Conservation (phyloP, 495 filamentous ascomycete species). For the Filosporella fistucella region DNA sequence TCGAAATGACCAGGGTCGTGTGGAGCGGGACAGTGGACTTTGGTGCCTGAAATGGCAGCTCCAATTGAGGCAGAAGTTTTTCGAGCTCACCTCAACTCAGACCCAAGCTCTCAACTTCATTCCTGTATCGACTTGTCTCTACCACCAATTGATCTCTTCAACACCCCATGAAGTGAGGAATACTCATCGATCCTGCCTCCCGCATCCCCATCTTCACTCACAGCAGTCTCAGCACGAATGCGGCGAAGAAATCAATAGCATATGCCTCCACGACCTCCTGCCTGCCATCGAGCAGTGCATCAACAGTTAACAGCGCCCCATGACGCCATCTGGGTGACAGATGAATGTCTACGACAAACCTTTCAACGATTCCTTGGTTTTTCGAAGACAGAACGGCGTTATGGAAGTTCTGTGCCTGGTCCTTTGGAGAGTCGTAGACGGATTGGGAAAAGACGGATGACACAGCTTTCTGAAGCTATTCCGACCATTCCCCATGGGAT, state of each 20-base stretch:
- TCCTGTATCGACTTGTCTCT: too few species aligned
- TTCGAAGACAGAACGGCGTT: conserved; percentile 23
- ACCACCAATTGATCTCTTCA: too few species aligned
- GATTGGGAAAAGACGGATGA: conserved; percentile 46
- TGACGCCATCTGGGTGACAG: conserved; percentile 41
- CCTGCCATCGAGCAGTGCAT: conserved; percentile 36
- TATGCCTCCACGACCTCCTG: conserved; percentile 31
- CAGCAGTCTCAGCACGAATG: conserved; percentile 1
- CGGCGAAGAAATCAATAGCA: conserved; percentile 6
- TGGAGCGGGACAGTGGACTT: too few species aligned
- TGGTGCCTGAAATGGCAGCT: too few species aligned
- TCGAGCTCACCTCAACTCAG: too few species aligned
- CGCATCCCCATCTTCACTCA: too few species aligned
- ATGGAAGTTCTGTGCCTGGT: conserved; percentile 32
- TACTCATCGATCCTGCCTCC: too few species aligned
- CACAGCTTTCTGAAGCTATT: conserved; percentile 32
- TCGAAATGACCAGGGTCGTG: too few species aligned
- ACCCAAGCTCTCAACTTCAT: too few species aligned
- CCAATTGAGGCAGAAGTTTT: too few species aligned
- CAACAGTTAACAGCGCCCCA: conserved; percentile 26
- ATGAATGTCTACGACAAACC: conserved; percentile 30
- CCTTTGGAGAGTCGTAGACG: conserved; percentile 49
- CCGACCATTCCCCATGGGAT: conserved; percentile 12
- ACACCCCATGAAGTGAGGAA: too few species aligned
- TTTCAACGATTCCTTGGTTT: conserved; percentile 36